These are phyloP conservation scores for Pseudocercospora pini-densiflorae DNA, from an alignment of 2,329 filamentous ascomycete genomes.

Conservation along the genomic window DNA sequence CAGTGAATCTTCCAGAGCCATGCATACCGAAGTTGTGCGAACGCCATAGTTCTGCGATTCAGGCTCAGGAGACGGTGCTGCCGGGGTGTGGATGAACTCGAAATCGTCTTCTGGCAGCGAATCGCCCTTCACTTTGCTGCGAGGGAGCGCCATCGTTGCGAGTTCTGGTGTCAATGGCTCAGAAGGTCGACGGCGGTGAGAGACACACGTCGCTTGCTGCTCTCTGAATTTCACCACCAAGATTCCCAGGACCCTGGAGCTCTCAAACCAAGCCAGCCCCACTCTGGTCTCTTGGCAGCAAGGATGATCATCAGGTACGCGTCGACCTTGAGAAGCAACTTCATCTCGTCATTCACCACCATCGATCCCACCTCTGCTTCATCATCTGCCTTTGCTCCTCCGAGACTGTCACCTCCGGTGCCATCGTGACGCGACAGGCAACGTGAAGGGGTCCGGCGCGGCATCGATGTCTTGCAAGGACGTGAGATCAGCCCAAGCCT, in stretches of 20 bases:
- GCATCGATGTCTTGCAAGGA: no score
- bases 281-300: neutral
- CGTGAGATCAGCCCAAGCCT: no score
- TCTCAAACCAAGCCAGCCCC: neutral
- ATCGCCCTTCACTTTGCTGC: slow-evolving; percentile 24
- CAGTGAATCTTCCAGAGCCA: slow-evolving; percentile 10
- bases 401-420: no score
- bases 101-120: slow-evolving; percentile 58
- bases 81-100: slow-evolving; percentile 69
- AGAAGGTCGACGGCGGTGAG: slow-evolving; percentile 2
- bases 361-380: no score
- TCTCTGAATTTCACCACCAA: neutral
- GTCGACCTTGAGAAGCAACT: neutral
- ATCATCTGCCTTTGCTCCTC: no score
- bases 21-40: slow-evolving; percentile 60
- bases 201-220: neutral
- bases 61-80: slow-evolving; percentile 57
- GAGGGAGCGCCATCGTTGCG: slow-evolving; percentile 1
- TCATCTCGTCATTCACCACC: neutral
- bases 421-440: no score
- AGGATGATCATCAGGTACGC: neutral
- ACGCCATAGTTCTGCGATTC: slow-evolving; percentile 64
- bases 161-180: neutral
- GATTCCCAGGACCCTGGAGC: neutral
- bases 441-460: no score